Base-by-base conservation (phyloP, 164 flowering plant species). In the Warburgia ugandensis region DNA sequence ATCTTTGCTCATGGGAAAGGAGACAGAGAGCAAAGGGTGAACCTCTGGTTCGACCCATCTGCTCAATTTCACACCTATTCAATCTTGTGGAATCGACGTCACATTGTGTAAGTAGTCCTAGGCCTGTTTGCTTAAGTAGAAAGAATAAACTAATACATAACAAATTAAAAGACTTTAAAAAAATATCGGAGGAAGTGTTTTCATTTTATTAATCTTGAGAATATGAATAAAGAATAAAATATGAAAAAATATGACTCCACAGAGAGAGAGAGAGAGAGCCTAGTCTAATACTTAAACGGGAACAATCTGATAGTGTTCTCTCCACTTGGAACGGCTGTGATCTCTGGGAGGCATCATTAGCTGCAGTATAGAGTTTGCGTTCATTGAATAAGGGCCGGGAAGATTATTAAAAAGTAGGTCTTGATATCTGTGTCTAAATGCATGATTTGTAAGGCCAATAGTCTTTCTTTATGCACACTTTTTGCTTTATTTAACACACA, bases 31-130 rank as follows among this genome's bases (percentile, higher is more conserved):
- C 82, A 81, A 46, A 67, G 80, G 48, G 62, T 78, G 30, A 73
- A 78, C 60, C 75, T 81, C 4, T 78, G 87, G 84, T 81, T 81
- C 50, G 87, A 81, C 55, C 84, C 87, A 19, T 41, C 84, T 3
- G 59, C 67, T 0, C 74, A 65, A 6, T 81, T 52, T 48, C 87
- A 81, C 63, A 54, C 58, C 3, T 81, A 81, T 55, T 17, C 76
- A 2, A 73, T 81, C 22, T 45, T 67, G 0, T 78, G 87, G 84
- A 78, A 63, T 61, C 81, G 60, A 41, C 55, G 14, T 4, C 75
- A 56, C 13, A 58, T 71, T 30, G 77, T 70, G 87, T 81, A 64
- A 73, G 81, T 63, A 5, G 6, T 0, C 5, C 32, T 19, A 20
- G 12, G 9, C 10, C 41, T 20, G 17, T 28, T 14, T 26, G 7